Evolutionary conservation across 1,284 basidiomycete genomes (phyloP).

Genomic region (Cryptococcus hybrid): DNA sequence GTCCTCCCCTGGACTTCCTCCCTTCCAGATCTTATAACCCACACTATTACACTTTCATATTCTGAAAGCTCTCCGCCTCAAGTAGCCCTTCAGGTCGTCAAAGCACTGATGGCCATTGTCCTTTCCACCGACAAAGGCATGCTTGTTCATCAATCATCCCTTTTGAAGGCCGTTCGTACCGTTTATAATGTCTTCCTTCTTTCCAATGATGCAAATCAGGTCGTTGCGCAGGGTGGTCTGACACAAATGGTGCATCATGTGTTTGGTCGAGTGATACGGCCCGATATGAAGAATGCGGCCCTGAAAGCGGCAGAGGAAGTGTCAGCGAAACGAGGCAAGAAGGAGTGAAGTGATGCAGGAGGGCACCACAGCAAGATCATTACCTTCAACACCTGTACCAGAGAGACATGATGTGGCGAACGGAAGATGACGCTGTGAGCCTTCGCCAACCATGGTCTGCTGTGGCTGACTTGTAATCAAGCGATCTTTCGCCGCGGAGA

Average conservation of each 20-base stretch:
- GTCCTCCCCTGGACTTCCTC: slow-evolving; percentile 57
- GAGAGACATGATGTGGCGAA: neutral
- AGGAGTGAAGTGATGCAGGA: slow-evolving; percentile 6
- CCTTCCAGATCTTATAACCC: slow-evolving; percentile 83
- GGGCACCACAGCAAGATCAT: neutral
- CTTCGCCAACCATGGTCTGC: neutral
- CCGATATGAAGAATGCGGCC: slow-evolving; percentile 18
- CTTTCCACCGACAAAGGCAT: slow-evolving; percentile 69
- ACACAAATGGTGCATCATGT: slow-evolving; percentile 97
- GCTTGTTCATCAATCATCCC: slow-evolving; percentile 86
- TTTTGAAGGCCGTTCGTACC: slow-evolving; percentile 91
- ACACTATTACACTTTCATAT: slow-evolving; percentile 91
- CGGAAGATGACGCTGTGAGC: slow-evolving; percentile 31
- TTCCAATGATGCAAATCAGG: slow-evolving; percentile 86
- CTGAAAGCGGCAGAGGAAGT: slow-evolving; percentile 17
- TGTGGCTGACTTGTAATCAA: neutral
- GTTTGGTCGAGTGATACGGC: slow-evolving; percentile 63
- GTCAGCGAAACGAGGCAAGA: slow-evolving; percentile 39
- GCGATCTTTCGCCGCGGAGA: slow-evolving; percentile 42
- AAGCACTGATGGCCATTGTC: slow-evolving; percentile 83
- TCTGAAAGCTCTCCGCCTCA: slow-evolving; percentile 80
- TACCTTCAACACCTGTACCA: slow-evolving; percentile 12
- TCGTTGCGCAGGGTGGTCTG: slow-evolving; percentile 92
- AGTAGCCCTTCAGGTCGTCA: slow-evolving; percentile 92
- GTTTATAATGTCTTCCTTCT: slow-evolving; percentile 96